phyloP scores from a whole-genome alignment of 495 filamentous ascomycete species.

The Paragyromitra xinjiangensis region DNA sequence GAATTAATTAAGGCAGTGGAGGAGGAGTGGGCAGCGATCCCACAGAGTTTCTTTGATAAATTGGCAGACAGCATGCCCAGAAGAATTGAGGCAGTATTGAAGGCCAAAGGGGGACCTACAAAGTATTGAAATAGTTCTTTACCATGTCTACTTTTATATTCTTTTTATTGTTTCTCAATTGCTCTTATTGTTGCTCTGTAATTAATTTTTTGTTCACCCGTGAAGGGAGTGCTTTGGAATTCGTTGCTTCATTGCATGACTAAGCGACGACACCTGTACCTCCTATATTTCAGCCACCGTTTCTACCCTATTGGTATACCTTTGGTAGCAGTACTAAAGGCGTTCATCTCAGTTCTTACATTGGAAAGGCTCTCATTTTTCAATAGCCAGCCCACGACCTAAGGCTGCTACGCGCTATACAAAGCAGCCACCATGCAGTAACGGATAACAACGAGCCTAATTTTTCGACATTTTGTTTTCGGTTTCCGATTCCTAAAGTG shows the following conservation, averaged over 20 bases:
- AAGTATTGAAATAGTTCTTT: not conserved
- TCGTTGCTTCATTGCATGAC: not conserved
- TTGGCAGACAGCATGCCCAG: not conserved
- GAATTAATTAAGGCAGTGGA: not conserved
- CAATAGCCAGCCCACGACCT: too few species aligned
- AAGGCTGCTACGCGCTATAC: too few species aligned
- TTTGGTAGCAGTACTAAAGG: too few species aligned
- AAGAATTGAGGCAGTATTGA: not conserved
- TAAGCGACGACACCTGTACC: not conserved
- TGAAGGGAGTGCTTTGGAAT: not conserved
- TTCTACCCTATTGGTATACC: too few species aligned
- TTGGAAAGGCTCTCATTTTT: too few species aligned
- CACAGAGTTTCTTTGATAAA: not conserved
- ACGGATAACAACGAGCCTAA: too few species aligned
- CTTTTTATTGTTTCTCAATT: not conserved
- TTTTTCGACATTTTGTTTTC: too few species aligned
- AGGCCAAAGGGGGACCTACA: not conserved
- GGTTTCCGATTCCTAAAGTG: too few species aligned
- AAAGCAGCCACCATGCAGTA: too few species aligned
- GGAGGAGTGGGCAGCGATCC: not conserved
- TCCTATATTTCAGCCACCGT: too few species aligned
- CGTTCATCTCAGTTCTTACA: too few species aligned
- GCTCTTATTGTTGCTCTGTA: not conserved
- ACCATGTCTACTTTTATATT: not conserved
- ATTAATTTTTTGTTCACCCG: not conserved